Conservation (phyloP, 495 filamentous ascomycete genomes). For the Neurospora hispaniola region DNA sequence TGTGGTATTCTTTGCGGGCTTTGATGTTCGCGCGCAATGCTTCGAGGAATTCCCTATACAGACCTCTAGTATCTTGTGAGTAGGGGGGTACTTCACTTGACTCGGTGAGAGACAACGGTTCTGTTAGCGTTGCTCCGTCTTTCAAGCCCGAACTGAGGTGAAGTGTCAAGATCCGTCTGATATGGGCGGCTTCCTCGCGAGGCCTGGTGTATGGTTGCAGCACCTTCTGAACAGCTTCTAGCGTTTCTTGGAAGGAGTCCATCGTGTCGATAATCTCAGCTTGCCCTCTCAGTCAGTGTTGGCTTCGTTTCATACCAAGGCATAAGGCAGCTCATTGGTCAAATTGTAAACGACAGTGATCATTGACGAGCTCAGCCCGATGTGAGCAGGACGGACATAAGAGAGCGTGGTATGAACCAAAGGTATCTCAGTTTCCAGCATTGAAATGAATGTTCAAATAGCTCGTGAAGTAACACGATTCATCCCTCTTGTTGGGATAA, state of each 20-base stretch:
- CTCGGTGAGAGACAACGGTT: slow-evolving; percentile 30
- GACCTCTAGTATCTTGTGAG: slow-evolving; percentile 19
- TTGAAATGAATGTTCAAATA: not conserved
- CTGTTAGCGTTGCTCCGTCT: slow-evolving; percentile 15
- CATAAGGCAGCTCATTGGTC: not conserved
- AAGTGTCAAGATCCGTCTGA: slow-evolving; percentile 30
- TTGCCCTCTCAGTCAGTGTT: not conserved
- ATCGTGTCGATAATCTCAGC: not conserved
- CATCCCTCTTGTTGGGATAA: not conserved
- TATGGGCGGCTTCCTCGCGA: slow-evolving; percentile 32
- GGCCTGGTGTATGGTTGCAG: slow-evolving; percentile 29
- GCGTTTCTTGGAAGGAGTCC: slow-evolving; percentile 6
- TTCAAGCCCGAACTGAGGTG: slow-evolving; percentile 27
- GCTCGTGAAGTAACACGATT: not conserved
- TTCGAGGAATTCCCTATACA: slow-evolving; percentile 42
- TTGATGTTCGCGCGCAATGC: slow-evolving; percentile 48
- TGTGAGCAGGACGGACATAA: not conserved
- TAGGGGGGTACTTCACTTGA: slow-evolving; percentile 8
- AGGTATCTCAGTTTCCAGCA: not conserved
- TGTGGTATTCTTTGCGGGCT: slow-evolving; percentile 38
- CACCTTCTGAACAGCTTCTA: slow-evolving; percentile 16
- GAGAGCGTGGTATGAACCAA: not conserved
- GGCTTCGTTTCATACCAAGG: not conserved
- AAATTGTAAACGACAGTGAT: not conserved
- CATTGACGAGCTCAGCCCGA: not conserved